Conservation (phyloP, 2,329 filamentous ascomycete genomes). For the Triangularia setosa region DNA sequence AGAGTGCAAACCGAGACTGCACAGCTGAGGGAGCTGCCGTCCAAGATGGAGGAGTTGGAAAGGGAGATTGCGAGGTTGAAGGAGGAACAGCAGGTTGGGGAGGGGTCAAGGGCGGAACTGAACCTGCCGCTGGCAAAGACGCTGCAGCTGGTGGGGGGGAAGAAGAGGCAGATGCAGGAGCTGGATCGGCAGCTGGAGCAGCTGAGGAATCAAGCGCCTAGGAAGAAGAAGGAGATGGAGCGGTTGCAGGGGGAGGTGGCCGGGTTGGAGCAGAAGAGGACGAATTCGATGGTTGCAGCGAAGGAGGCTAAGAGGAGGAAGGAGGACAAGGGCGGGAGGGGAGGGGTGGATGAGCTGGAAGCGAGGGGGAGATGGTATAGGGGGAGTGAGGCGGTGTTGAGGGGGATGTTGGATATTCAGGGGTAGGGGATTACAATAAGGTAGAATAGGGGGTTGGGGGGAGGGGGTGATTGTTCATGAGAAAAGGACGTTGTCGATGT, state of each 20-base stretch:
- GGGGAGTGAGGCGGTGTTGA: slow-evolving; percentile 60
- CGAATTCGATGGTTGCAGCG: slow-evolving; percentile 63
- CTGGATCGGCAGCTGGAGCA: slow-evolving; percentile 62
- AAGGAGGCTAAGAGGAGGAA: slow-evolving; percentile 66
- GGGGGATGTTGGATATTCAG: background rate
- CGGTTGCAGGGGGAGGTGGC: slow-evolving; percentile 63
- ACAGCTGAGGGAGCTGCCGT: slow-evolving; percentile 49
- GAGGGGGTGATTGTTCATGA: too few species aligned
- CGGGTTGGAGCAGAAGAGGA: slow-evolving; percentile 63
- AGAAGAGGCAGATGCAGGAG: slow-evolving; percentile 49
- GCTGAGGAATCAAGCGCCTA: slow-evolving; percentile 58
- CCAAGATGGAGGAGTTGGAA: slow-evolving; percentile 47
- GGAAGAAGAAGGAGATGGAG: slow-evolving; percentile 64
- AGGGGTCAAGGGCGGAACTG: slow-evolving; percentile 29
- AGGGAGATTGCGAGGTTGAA: slow-evolving; percentile 44
- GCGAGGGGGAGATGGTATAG: slow-evolving; percentile 72
- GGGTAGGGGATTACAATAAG: background rate
- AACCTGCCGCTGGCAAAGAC: slow-evolving; percentile 58
- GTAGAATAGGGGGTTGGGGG: too few species aligned
- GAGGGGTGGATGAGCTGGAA: slow-evolving; percentile 69
- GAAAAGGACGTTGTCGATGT: too few species aligned
- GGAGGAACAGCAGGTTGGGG: slow-evolving; percentile 21
- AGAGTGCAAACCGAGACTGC: slow-evolving; percentile 44
- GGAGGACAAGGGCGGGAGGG: slow-evolving; percentile 57
- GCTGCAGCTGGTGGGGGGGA: slow-evolving; percentile 47